These are phyloP conservation scores for Helicostylum pulchrum DNA, from an alignment of 192 early-diverging fungal genomes.

Conservation along the genomic window DNA sequence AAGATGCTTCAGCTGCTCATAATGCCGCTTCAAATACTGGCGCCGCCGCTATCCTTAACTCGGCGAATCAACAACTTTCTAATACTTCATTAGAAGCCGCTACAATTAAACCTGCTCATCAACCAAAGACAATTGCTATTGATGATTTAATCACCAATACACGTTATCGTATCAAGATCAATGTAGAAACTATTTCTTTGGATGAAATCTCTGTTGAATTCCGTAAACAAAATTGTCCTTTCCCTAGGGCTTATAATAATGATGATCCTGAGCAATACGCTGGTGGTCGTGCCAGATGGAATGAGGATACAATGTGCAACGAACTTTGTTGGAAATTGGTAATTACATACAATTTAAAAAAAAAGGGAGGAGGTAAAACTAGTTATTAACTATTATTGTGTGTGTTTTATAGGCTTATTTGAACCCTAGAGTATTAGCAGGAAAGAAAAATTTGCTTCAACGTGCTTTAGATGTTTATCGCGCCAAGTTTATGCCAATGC, in stretches of 20 bases:
- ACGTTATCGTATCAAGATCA: slow-evolving; percentile 43
- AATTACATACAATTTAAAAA: slow-evolving; percentile 3
- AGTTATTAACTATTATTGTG: not conserved
- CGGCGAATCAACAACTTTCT: not conserved
- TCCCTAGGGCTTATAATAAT: slow-evolving; percentile 38
- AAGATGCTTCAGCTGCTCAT: slow-evolving; percentile 5
- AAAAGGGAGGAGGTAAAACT: not conserved
- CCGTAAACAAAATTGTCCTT: slow-evolving; percentile 54
- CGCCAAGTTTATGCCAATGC: slow-evolving; percentile 32
- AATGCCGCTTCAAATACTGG: not conserved
- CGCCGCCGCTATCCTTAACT: not conserved
- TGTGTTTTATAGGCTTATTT: slow-evolving; percentile 30
- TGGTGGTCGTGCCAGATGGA: slow-evolving; percentile 30
- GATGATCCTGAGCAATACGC: slow-evolving; percentile 23
- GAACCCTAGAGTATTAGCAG: slow-evolving; percentile 33
- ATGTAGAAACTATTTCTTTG: slow-evolving; percentile 48
- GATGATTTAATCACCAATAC: slow-evolving; percentile 28
- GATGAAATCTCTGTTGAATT: slow-evolving; percentile 44
- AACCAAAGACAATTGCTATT: slow-evolving; percentile 38
- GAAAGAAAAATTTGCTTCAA: slow-evolving; percentile 35
- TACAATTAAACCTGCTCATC: slow-evolving; percentile 18
- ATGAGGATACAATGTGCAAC: slow-evolving; percentile 48
- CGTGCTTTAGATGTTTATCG: slow-evolving; percentile 35
- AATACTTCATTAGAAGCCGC: slow-evolving; percentile 6
- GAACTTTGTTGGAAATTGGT: slow-evolving; percentile 66